Evolutionary conservation across 2,329 filamentous ascomycete genomes (phyloP).

Genomic region (Venturia pyrina): DNA sequence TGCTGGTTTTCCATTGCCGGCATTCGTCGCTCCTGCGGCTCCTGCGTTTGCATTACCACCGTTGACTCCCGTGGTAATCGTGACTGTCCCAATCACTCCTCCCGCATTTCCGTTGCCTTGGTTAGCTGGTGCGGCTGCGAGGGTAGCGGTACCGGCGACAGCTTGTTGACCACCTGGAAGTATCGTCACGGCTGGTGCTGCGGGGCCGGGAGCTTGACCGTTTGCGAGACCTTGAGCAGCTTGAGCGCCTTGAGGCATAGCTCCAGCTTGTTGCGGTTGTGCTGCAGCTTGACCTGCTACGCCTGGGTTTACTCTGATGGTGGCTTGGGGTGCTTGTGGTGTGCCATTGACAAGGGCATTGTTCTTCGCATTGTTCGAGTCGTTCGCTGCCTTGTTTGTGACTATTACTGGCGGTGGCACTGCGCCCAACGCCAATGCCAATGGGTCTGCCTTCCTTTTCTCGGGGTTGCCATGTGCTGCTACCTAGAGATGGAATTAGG

Average conservation of each 20-base stretch:
- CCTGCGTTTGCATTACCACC: constrained; percentile 2
- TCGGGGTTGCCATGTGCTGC: not conserved
- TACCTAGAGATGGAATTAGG: not conserved
- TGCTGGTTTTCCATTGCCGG: not conserved
- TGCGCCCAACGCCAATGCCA: not conserved
- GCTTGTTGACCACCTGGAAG: constrained; percentile 6
- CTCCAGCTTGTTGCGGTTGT: constrained; percentile 1
- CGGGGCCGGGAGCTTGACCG: not conserved
- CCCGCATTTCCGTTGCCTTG: constrained; percentile 7
- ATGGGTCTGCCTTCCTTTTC: not conserved
- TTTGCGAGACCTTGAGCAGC: constrained; percentile 6
- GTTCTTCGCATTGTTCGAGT: constrained; percentile 1
- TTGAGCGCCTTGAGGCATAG: constrained; percentile 1
- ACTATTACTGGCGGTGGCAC: not conserved
- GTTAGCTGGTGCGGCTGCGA: constrained; percentile 4
- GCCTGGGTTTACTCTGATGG: constrained; percentile 4
- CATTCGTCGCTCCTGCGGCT: not conserved
- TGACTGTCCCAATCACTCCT: not conserved
- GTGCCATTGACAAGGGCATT: constrained; percentile 2
- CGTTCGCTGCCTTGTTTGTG: not conserved
- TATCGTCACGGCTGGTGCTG: not conserved
- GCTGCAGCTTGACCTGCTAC: not conserved
- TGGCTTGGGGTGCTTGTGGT: not conserved
- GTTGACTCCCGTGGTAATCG: constrained; percentile 8
- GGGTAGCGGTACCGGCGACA: not conserved